A percentile compares a stretch with the other conserved stretches of the same genome.
Evolutionary conservation across 345 rosid genomes (phyloP).

Genomic region (Lumnitzera littorea): DNA sequence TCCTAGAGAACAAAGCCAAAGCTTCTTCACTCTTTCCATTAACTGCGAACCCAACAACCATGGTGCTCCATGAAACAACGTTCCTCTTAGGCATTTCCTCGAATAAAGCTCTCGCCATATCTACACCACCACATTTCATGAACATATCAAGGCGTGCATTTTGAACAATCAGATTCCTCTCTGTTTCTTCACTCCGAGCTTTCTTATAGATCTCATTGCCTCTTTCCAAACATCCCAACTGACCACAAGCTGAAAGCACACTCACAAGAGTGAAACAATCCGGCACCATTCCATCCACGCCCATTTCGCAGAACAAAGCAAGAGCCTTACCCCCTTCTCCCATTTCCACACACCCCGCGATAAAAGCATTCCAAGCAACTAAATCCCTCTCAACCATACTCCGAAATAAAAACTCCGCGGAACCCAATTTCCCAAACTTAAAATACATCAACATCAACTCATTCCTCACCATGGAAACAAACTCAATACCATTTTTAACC

Average conservation of each 20-base stretch:
- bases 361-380: slow-evolving; percentile 48
- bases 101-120: slow-evolving; percentile 24
- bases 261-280: slow-evolving; percentile 36
- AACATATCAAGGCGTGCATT: slow-evolving; percentile 42
- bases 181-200: slow-evolving; percentile 19
- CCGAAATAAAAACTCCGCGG: slow-evolving; percentile 36
- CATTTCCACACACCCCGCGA: slow-evolving; percentile 30
- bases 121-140: slow-evolving; percentile 38
- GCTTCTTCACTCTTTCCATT: slow-evolving; percentile 42
- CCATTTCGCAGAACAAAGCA: slow-evolving; percentile 25
- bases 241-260: slow-evolving; percentile 43
- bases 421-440: slow-evolving; percentile 28
- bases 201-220: slow-evolving; percentile 26
- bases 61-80: slow-evolving; percentile 42
- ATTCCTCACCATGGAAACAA: slow-evolving; percentile 29
- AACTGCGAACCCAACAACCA: slow-evolving; percentile 41
- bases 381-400: slow-evolving; percentile 43
- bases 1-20: slow-evolving; percentile 23
- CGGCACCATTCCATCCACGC: slow-evolving; percentile 18
- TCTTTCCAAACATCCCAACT: slow-evolving; percentile 34
- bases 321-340: slow-evolving; percentile 32
- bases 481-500: slow-evolving; percentile 34
- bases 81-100: slow-evolving; percentile 28
- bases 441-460: slow-evolving; percentile 42
- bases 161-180: slow-evolving; percentile 32